These are phyloP conservation scores for Boletellus ananiceps DNA, from an alignment of 768 basidiomycete genomes.

Conservation along the genomic window DNA sequence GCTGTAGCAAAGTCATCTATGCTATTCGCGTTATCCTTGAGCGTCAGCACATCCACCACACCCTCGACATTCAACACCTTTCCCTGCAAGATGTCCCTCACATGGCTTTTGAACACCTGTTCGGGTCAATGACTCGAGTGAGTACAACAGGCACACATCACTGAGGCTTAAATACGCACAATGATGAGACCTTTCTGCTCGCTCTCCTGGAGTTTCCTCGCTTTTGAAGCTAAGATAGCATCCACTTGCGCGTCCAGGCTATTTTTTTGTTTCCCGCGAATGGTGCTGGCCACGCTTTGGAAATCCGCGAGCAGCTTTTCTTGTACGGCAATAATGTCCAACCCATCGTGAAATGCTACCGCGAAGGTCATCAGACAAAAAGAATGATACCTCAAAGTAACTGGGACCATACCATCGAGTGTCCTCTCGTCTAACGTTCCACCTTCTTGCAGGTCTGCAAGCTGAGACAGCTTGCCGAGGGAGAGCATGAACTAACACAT, in stretches of 20 bases:
- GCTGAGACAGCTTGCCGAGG: slow-evolving; percentile 80
- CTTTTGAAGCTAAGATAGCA: slow-evolving; percentile 52
- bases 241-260: slow-evolving; percentile 68
- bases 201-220: slow-evolving; percentile 34
- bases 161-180: slow-evolving; percentile 16
- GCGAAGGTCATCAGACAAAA: slow-evolving; percentile 5
- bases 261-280: slow-evolving; percentile 54
- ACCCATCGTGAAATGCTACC: slow-evolving; percentile 76
- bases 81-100: slow-evolving; percentile 68
- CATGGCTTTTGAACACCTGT: slow-evolving; percentile 67
- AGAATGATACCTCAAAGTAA: not conserved
- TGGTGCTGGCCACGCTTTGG: slow-evolving; percentile 40
- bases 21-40: slow-evolving; percentile 70
- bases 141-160: not conserved
- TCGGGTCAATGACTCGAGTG: not conserved
- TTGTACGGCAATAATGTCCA: slow-evolving; percentile 87
- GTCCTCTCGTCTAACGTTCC: slow-evolving; percentile 43
- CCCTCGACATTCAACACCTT: slow-evolving; percentile 74
- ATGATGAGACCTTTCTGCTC: slow-evolving; percentile 48
- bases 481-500: slow-evolving; percentile 75
- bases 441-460: slow-evolving; percentile 55
- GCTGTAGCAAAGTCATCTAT: slow-evolving; percentile 66
- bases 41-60: slow-evolving; percentile 73
- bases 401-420: slow-evolving; percentile 49
- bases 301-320: slow-evolving; percentile 63